Conservation (phyloP, 306 rosid genomes). For the Alnus rubra region DNA sequence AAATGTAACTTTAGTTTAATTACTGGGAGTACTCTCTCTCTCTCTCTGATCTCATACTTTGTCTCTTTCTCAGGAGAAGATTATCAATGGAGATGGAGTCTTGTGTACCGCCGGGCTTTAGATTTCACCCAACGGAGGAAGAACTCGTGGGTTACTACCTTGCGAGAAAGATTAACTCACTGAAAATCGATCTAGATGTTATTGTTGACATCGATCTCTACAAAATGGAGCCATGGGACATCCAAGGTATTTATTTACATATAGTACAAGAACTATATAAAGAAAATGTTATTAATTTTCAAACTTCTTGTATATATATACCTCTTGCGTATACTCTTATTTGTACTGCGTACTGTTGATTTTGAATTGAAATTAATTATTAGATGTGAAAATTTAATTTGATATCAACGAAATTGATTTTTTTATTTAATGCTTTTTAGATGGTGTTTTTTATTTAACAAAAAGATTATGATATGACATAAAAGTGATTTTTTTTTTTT, state of each 20-base stretch:
- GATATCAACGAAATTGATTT: background rate
- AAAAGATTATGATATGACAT: no score
- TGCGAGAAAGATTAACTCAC: conserved; percentile 72
- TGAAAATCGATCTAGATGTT: conserved; percentile 79
- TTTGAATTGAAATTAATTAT: background rate
- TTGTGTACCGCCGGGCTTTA: conserved; percentile 89
- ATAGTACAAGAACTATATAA: background rate
- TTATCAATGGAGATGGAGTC: conserved; percentile 70
- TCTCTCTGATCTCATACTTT: background rate
- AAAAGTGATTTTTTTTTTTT: no score
- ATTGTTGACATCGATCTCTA: conserved; percentile 85
- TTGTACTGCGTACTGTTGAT: background rate
- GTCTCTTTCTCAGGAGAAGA: conserved; percentile 38
- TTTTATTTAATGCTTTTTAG: no score
- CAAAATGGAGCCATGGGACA: conserved; percentile 96
- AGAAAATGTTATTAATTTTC: no score
- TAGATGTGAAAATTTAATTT: background rate
- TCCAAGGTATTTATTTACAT: conserved; percentile 60
- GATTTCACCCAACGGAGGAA: conserved; percentile 99
- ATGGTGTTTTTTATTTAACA: no score
- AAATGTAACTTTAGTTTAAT: background rate
- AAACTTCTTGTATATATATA: background rate
- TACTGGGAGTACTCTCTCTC: no score
- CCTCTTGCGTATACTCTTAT: background rate
- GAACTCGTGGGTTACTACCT: conserved; percentile 94